These are phyloP conservation scores for Pharnaceum exiguum DNA, from an alignment of 148 eudicot species.

Conservation along the genomic window DNA sequence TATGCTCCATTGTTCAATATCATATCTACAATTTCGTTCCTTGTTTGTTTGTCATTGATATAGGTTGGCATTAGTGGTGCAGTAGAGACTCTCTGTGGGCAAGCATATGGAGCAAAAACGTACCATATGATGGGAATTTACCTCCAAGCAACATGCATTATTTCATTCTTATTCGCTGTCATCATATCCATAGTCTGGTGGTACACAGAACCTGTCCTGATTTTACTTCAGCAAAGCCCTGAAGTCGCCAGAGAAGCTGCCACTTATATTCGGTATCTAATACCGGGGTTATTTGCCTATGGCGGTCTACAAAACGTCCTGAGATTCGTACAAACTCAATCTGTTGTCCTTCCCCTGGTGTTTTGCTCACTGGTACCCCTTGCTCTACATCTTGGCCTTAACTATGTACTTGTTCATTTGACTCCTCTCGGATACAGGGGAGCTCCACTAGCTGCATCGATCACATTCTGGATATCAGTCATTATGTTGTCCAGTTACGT, in stretches of 20 bases:
- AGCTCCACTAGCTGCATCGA: constrained; percentile 13
- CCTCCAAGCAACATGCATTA: constrained; percentile 56
- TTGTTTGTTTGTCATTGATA: too few relatives aligned
- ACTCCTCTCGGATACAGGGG: constrained; percentile 9
- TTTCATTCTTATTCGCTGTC: constrained; percentile 36
- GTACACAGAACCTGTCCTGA: background rate
- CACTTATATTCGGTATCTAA: background rate
- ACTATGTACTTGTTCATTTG: constrained; percentile 5
- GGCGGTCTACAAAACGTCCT: constrained; percentile 7
- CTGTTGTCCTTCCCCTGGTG: constrained; percentile 2
- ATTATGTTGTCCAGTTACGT: constrained; percentile 7
- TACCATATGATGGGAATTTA: constrained; percentile 50
- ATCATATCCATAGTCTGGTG: constrained; percentile 53
- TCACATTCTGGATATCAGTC: constrained; percentile 8
- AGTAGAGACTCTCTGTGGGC: constrained; percentile 72
- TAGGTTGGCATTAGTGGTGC: constrained; percentile 57
- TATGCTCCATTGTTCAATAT: too few relatives aligned
- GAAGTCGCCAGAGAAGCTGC: background rate
- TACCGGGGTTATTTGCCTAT: constrained; percentile 14
- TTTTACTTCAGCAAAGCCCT: background rate
- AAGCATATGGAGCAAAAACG: constrained; percentile 56
- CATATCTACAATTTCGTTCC: too few relatives aligned
- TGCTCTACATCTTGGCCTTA: background rate
- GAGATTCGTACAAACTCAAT: constrained; percentile 22
- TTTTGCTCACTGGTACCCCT: constrained; percentile 14